Conservation (phyloP, 441 rosid species). For the Populus trichocarpa region DNA sequence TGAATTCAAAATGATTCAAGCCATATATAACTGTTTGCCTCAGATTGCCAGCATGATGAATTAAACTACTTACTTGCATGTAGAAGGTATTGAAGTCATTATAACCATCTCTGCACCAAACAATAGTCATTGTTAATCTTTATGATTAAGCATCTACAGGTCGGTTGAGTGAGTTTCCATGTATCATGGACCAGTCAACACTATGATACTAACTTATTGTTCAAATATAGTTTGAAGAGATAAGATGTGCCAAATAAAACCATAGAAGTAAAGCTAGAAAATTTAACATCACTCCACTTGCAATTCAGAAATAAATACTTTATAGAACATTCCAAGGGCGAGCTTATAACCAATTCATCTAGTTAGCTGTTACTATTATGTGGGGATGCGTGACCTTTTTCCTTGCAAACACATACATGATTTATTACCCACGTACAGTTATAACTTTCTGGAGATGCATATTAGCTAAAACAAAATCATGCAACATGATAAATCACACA, state of each 20-base stretch:
- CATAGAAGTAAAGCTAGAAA: background rate
- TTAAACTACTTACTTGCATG: constrained; percentile 82
- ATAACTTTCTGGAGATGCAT: background rate
- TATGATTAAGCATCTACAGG: too few species aligned
- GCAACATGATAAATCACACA: background rate
- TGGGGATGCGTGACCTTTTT: too few species aligned
- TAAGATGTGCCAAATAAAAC: too few species aligned
- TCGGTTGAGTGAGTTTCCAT: background rate
- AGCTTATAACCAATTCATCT: too few species aligned
- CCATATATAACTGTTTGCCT: background rate
- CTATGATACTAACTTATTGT: background rate
- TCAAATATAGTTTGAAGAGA: too few species aligned
- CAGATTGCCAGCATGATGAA: constrained; percentile 1
- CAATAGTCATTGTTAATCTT: constrained; percentile 10
- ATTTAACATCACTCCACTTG: background rate
- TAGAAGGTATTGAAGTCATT: constrained; percentile 99
- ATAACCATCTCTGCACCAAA: constrained; percentile 92
- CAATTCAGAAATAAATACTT: too few species aligned
- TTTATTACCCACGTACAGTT: background rate
- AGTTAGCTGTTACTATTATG: too few species aligned
- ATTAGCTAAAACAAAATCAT: background rate
- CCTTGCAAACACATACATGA: too few species aligned
- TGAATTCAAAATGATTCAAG: background rate
- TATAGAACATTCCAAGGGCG: too few species aligned
- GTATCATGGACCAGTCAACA: background rate